Base-by-base conservation (phyloP, 139 green algal species). In the Chlamydomonas schloesseri region DNA sequence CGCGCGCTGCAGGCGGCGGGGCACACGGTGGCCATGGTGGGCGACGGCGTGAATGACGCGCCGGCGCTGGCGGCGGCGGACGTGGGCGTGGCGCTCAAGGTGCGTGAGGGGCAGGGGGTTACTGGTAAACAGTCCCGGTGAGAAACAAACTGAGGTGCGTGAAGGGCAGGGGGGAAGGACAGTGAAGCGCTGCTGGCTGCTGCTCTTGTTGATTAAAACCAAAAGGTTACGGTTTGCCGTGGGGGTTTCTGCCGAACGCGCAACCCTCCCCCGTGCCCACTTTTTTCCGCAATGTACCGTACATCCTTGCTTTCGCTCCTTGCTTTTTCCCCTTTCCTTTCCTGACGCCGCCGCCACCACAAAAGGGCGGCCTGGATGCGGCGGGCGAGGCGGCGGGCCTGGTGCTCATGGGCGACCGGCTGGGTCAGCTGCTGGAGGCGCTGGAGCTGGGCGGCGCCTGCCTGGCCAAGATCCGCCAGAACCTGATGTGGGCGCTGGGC, bases 21-120 rank as follows among this genome's bases (percentile, higher is more conserved):
- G 34, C 69, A 21, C 11, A 34, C 53, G 11, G 93, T 96, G 57
- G 93, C 90, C 14, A 95, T 95, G 91, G 93, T 95, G 37, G 91
- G 94, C 2, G 97, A 99, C 62, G 97, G 97, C 53, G 94, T 99
- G n/a, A 99, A 99, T 86, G 97, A 99, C 85, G 95, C 97, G 8
- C 93, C 97, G 0, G 97, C 97, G 1, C 90, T 99, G 29, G 95
- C 95, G 29, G 90, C 90, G 14, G 94, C 97, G 26, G 79, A 95
- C 68, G 96, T 98, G 36, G 96, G 96, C 55, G 93, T 98, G 13
- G 96, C 96, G 29, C 90, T 98, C 81, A 89, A 69, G 62, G 62
- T 69, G 62, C 11, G 62, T 31, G 58, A 10, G 62, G 5, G 62
- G 62, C 26, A 21, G 62, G 62, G 62, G 29, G 62, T n/a, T n/a